Evolutionary conservation across 805 yeast species (phyloP).

Genomic region (Kodamaea neixiangensis): DNA sequence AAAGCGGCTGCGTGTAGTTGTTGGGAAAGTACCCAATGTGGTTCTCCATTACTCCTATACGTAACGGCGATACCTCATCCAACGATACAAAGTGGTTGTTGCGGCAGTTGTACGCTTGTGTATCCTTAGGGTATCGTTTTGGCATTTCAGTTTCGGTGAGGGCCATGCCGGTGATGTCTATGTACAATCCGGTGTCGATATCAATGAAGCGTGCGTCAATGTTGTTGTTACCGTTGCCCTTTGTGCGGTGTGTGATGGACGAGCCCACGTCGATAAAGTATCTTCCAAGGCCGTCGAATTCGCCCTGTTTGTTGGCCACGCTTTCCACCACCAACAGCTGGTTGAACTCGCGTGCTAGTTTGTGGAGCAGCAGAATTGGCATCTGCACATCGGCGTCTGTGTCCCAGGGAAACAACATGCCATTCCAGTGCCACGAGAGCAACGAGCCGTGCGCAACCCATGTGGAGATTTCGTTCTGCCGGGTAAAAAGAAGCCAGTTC

Average conservation of each 20-base stretch:
- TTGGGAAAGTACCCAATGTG: constrained; percentile 33
- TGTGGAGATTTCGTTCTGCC: constrained; percentile 21
- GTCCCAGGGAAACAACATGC: constrained; percentile 28
- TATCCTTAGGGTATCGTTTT: constrained; percentile 8
- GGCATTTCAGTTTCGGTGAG: constrained; percentile 30
- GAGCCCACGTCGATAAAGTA: constrained; percentile 28
- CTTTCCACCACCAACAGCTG: constrained; percentile 23
- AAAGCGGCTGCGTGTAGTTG: constrained; percentile 25
- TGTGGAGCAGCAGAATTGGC: constrained; percentile 24
- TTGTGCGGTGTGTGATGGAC: constrained; percentile 26
- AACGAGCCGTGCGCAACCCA: constrained; percentile 28
- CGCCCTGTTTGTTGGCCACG: constrained; percentile 14
- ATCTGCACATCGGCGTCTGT: constrained; percentile 26
- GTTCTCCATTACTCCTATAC: constrained; percentile 16
- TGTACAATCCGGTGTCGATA: constrained; percentile 27
- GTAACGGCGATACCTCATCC: constrained; percentile 22
- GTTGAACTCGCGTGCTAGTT: constrained; percentile 21
- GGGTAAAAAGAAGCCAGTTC: constrained; percentile 20
- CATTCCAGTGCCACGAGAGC: constrained; percentile 27
- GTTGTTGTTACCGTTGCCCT: constrained; percentile 50
- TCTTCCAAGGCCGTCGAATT: constrained; percentile 22
- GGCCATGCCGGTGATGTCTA: constrained; percentile 33
- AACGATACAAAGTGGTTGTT: constrained; percentile 33
- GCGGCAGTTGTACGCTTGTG: constrained; percentile 40
- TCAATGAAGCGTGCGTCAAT: constrained; percentile 28